Conservation (phyloP, 768 basidiomycete species). For the Suillus variegatus region DNA sequence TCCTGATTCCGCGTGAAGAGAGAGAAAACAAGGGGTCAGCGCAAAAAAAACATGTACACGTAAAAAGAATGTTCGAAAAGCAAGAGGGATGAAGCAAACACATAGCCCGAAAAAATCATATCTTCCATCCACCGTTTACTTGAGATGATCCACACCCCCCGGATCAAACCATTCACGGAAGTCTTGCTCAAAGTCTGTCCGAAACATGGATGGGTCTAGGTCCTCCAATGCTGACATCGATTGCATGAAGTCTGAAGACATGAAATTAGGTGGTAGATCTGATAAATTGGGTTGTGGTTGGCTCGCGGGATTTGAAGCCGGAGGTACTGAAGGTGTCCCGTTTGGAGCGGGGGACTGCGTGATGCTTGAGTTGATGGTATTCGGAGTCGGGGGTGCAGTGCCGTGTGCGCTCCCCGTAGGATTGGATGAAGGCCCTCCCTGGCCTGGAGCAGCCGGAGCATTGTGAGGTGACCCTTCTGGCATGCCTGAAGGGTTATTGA, state of each 20-base stretch:
- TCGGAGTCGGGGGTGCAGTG: slow-evolving; percentile 42
- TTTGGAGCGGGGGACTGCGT: slow-evolving; percentile 37
- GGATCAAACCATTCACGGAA: slow-evolving; percentile 78
- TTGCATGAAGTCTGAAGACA: slow-evolving; percentile 46
- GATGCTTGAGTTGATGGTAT: slow-evolving; percentile 31
- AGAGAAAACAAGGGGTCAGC: slow-evolving; percentile 11
- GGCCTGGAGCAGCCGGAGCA: slow-evolving; percentile 28
- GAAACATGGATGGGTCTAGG: slow-evolving; percentile 41
- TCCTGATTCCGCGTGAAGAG: slow-evolving; percentile 17
- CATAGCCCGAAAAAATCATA: slow-evolving; percentile 12
- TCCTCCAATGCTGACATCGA: slow-evolving; percentile 43
- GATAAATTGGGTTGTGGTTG: slow-evolving; percentile 19
- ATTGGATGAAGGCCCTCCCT: slow-evolving; percentile 22
- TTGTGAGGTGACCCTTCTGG: slow-evolving; percentile 48
- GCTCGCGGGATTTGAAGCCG: slow-evolving; percentile 24
- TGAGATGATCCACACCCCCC: slow-evolving; percentile 39
- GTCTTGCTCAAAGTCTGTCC: slow-evolving; percentile 64
- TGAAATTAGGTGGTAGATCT: slow-evolving; percentile 25
- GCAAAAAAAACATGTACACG: slow-evolving; percentile 20
- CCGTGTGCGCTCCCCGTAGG: slow-evolving; percentile 22
- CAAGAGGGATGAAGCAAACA: slow-evolving; percentile 14
- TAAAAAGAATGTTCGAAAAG: slow-evolving; percentile 11
- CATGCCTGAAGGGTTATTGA: slow-evolving; percentile 28
- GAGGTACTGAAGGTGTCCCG: slow-evolving; percentile 31
- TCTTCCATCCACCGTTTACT: slow-evolving; percentile 16